These are phyloP conservation scores for Adansonia gregorii DNA, from an alignment of 441 rosid genomes.

Conservation along the genomic window DNA sequence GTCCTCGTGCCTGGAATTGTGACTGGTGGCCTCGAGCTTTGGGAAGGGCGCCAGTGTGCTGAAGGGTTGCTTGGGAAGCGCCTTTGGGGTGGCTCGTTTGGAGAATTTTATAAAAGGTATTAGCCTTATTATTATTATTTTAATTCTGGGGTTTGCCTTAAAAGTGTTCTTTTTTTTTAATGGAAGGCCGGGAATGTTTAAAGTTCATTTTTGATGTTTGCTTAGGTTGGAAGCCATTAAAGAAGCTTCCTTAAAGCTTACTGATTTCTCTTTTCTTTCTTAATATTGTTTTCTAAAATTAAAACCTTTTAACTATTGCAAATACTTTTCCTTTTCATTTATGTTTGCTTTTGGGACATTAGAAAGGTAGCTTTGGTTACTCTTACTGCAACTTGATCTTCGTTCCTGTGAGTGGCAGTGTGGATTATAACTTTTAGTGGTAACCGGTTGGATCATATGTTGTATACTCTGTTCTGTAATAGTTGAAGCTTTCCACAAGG, in stretches of 20 bases:
- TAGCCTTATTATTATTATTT: neutral
- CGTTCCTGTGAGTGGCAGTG: neutral
- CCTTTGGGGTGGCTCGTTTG: conserved; percentile 58
- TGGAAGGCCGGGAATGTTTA: neutral
- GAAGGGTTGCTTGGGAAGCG: conserved; percentile 50
- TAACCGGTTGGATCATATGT: conserved; percentile 12
- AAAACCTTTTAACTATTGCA: neutral
- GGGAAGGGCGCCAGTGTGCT: conserved; percentile 49
- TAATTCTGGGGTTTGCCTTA: conserved; percentile 3
- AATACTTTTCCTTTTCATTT: neutral
- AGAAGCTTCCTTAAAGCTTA: conserved; percentile 10
- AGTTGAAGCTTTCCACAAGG: neutral
- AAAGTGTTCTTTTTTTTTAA: neutral
- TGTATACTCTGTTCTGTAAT: neutral
- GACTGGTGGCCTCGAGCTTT: conserved; percentile 51
- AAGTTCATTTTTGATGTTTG: conserved; percentile 10
- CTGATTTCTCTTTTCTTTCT: neutral
- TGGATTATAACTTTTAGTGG: neutral
- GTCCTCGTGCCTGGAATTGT: conserved; percentile 51
- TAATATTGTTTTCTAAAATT: neutral
- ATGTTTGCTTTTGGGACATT: neutral
- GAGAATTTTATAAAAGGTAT: conserved; percentile 54
- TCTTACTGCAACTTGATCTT: neutral
- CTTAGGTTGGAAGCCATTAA: neutral
- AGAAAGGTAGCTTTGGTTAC: neutral